phyloP scores from a whole-genome alignment of 441 rosid species.

The Gossypium lobatum region DNA sequence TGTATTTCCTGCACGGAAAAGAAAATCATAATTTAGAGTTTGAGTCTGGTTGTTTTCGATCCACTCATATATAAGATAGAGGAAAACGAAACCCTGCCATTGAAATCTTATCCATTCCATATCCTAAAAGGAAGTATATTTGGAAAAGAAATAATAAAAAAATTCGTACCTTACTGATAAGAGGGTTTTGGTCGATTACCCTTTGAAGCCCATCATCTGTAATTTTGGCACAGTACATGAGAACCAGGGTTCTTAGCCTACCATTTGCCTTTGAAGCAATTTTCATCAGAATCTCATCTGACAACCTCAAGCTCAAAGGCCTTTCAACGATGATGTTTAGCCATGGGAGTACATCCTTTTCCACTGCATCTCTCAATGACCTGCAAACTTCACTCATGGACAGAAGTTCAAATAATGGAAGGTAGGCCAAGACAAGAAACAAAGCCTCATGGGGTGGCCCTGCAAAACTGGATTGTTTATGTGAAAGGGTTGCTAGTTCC shows the following conservation, averaged over 20 bases:
- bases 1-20: neutral
- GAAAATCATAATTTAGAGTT: neutral
- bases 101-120: constrained; percentile 4
- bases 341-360: constrained; percentile 39
- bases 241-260: constrained; percentile 32
- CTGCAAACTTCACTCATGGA: constrained; percentile 36
- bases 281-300: constrained; percentile 36
- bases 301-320: constrained; percentile 33
- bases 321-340: constrained; percentile 31
- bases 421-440: constrained; percentile 52
- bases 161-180: constrained; percentile 33
- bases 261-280: constrained; percentile 41
- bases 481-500: neutral
- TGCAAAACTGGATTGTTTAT: constrained; percentile 6
- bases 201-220: constrained; percentile 44
- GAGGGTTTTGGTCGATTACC: constrained; percentile 40
- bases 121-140: neutral
- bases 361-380: constrained; percentile 37
- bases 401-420: constrained; percentile 48
- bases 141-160: neutral
- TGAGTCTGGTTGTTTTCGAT: neutral
- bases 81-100: constrained; percentile 1
- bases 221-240: constrained; percentile 32
- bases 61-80: neutral
- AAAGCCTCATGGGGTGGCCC: constrained; percentile 56